Conservation (phyloP, 352 stramenopile species). For the Phytophthora megakarya region DNA sequence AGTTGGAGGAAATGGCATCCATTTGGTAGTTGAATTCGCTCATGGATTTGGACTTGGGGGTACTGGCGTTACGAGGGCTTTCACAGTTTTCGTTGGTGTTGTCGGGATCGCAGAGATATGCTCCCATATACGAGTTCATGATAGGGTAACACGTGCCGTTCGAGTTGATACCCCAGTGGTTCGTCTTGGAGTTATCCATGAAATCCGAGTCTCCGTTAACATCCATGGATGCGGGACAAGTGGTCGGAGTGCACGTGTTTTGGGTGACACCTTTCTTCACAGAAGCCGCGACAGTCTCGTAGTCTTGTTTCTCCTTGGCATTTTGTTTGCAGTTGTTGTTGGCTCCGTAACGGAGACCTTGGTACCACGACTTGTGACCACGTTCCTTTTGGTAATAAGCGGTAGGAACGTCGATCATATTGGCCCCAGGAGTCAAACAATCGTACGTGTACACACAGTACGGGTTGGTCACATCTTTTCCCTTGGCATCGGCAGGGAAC, state of each 20-base stretch:
- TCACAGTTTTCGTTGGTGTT: constrained; percentile 53
- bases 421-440: constrained; percentile 52
- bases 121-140: constrained; percentile 59
- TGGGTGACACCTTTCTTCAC: constrained; percentile 52
- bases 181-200: constrained; percentile 45
- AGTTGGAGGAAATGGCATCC: constrained; percentile 70
- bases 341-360: constrained; percentile 61
- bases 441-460: constrained; percentile 56
- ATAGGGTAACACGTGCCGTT: constrained; percentile 48
- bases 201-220: constrained; percentile 48
- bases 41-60: constrained; percentile 59
- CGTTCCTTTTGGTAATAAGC: constrained; percentile 46
- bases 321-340: constrained; percentile 59
- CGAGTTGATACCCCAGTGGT: constrained; percentile 62
- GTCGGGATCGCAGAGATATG: constrained; percentile 56
- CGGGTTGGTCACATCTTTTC: constrained; percentile 23
- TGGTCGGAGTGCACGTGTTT: constrained; percentile 50
- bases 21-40: constrained; percentile 74
- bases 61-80: constrained; percentile 43
- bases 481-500: constrained; percentile 47
- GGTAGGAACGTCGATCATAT: constrained; percentile 55
- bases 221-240: constrained; percentile 56
- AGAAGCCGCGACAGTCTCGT: constrained; percentile 46
- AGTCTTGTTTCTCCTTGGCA: constrained; percentile 44
- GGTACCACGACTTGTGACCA: constrained; percentile 65